phyloP scores from a whole-genome alignment of 2,329 filamentous ascomycete species.

The Pseudogymnoascus sp. region DNA sequence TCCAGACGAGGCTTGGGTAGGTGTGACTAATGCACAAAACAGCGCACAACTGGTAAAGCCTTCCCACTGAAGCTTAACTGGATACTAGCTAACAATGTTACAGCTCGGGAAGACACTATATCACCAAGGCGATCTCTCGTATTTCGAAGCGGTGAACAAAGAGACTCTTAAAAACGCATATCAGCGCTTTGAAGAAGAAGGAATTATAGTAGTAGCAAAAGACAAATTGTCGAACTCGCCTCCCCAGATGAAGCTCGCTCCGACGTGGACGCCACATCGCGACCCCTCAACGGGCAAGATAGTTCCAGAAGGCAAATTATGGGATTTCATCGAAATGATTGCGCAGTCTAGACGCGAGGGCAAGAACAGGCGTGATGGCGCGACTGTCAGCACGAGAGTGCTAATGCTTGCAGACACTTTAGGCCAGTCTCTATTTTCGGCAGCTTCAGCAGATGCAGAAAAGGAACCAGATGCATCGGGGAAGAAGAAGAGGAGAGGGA shows the following conservation, averaged over 20 bases:
- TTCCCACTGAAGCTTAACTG: background rate
- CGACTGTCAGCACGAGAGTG: slow-evolving; percentile 77
- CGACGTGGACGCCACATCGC: slow-evolving; percentile 66
- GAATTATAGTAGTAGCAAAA: slow-evolving; percentile 70
- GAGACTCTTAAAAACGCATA: slow-evolving; percentile 95
- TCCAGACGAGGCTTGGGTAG: slow-evolving; percentile 64
- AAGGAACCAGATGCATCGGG: slow-evolving; percentile 43
- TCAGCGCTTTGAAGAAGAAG: slow-evolving; percentile 79
- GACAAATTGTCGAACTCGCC: slow-evolving; percentile 55
- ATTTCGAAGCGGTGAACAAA: slow-evolving; percentile 98
- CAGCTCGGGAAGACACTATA: slow-evolving; percentile 92
- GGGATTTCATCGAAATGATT: slow-evolving; percentile 88
- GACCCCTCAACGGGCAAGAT: slow-evolving; percentile 54
- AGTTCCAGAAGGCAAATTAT: slow-evolving; percentile 65
- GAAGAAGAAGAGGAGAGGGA: slow-evolving; percentile 39
- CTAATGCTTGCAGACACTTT: slow-evolving; percentile 67
- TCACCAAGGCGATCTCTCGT: slow-evolving; percentile 92
- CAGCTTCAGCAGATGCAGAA: slow-evolving; percentile 33
- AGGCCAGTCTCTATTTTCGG: slow-evolving; percentile 60
- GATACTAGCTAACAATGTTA: slow-evolving; percentile 19
- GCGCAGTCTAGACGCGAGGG: slow-evolving; percentile 77
- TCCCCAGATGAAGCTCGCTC: slow-evolving; percentile 58
- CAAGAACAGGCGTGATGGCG: slow-evolving; percentile 91
- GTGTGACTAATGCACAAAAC: slow-evolving; percentile 68
- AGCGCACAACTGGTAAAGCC: slow-evolving; percentile 67